Evolutionary conservation across 2,329 filamentous ascomycete genomes (phyloP).

Genomic region (Ceratocystis harringtonii): DNA sequence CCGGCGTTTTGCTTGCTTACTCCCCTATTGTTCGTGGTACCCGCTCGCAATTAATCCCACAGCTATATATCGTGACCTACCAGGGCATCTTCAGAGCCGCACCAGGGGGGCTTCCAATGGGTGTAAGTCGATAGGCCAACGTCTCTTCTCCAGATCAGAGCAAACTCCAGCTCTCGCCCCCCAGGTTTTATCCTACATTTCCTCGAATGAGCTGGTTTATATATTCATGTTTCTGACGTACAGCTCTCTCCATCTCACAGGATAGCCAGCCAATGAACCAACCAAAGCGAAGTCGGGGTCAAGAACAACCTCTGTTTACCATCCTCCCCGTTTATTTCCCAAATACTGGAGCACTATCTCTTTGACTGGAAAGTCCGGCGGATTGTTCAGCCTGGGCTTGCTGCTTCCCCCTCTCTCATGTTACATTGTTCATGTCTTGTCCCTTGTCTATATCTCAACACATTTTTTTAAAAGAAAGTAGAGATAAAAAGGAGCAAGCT

Average conservation of each 20-base stretch:
- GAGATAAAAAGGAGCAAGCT: not conserved
- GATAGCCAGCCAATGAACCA: too few relatives aligned
- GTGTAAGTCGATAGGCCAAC: slow-evolving; percentile 9
- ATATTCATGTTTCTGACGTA: too few relatives aligned
- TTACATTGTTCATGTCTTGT: not conserved
- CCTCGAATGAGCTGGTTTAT: too few relatives aligned
- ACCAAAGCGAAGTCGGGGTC: too few relatives aligned
- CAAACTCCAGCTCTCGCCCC: not conserved
- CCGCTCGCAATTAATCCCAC: not conserved
- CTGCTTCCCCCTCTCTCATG: not conserved
- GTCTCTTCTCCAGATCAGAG: not conserved
- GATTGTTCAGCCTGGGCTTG: too few relatives aligned
- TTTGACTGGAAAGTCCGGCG: too few relatives aligned
- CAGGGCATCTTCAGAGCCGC: not conserved
- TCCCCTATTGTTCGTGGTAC: not conserved
- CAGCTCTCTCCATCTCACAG: too few relatives aligned
- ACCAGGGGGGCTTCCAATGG: not conserved
- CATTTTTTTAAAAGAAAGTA: not conserved
- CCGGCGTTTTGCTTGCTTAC: not conserved
- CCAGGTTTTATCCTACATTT: too few relatives aligned
- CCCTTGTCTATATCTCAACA: not conserved
- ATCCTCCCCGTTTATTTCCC: too few relatives aligned
- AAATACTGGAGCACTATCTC: too few relatives aligned
- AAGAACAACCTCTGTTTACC: too few relatives aligned
- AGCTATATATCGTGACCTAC: not conserved